Conservation (phyloP, 108 stramenopile species). For the Cyclotella atomus region DNA sequence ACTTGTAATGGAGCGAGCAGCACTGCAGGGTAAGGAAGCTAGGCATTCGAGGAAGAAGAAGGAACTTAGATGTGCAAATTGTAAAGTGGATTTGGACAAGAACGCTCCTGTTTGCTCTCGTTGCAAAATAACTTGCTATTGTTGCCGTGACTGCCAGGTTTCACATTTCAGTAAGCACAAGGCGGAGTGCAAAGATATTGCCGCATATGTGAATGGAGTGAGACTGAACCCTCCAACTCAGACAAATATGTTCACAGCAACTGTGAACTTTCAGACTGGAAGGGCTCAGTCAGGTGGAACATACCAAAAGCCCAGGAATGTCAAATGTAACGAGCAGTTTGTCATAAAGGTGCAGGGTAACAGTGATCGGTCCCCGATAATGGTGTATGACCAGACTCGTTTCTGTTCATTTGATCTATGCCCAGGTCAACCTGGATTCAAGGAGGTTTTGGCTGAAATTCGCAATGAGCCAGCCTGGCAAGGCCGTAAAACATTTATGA, state of each 20-base stretch:
- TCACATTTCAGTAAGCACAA: constrained; percentile 47
- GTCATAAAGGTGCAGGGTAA: constrained; percentile 40
- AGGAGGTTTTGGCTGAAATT: constrained; percentile 7
- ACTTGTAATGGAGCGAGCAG: constrained; percentile 3
- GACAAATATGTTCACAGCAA: not conserved
- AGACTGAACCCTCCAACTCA: constrained; percentile 1
- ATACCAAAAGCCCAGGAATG: constrained; percentile 23
- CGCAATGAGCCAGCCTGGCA: constrained; percentile 22
- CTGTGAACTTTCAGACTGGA: not conserved
- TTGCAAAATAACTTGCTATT: constrained; percentile 11
- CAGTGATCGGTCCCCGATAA: not conserved
- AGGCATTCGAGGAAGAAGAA: not conserved
- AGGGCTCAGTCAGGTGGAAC: not conserved
- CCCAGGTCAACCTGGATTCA: constrained; percentile 21
- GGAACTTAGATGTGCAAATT: constrained; percentile 23
- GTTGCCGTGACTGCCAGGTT: constrained; percentile 9
- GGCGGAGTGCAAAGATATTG: constrained; percentile 20
- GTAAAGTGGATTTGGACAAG: constrained; percentile 29
- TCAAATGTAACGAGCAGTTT: constrained; percentile 23
- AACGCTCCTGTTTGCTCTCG: constrained; percentile 23
- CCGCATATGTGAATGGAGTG: not conserved
- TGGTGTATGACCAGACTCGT: constrained; percentile 41
- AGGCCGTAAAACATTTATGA: constrained; percentile 45
- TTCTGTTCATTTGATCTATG: constrained; percentile 5
- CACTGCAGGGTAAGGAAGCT: constrained; percentile 17